Conservation (phyloP, 352 stramenopile genomes). For the Thraustotheca clavata region DNA sequence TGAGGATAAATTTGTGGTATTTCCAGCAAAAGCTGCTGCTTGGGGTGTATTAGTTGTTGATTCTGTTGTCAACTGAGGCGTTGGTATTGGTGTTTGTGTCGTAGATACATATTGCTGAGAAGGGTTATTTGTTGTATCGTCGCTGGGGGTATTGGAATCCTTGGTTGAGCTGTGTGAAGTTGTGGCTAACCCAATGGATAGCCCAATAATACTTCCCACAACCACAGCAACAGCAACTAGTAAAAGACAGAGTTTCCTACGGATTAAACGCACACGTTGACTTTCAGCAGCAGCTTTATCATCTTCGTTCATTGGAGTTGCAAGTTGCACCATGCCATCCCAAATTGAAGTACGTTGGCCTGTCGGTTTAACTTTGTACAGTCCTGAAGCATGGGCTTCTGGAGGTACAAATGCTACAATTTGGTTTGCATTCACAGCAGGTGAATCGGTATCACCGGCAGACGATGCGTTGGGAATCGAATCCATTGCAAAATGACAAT, state of each 20-base stretch:
- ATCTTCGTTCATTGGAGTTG: background rate
- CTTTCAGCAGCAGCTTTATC: background rate
- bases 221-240: background rate
- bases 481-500: too few relatives aligned
- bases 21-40: too few relatives aligned
- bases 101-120: background rate
- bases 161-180: background rate
- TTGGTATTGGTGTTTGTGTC: background rate
- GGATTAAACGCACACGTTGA: background rate
- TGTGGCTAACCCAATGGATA: constrained; percentile 11
- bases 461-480: too few relatives aligned
- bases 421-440: background rate
- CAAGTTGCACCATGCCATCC: constrained; percentile 15
- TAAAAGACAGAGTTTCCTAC: constrained; percentile 1
- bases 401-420: background rate
- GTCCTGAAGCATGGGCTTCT: background rate
- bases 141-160: background rate
- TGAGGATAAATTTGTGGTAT: too few relatives aligned
- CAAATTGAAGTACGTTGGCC: constrained; percentile 9
- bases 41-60: too few relatives aligned
- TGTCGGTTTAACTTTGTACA: background rate
- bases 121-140: background rate
- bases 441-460: background rate
- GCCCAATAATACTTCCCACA: background rate
- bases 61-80: background rate